Evolutionary conservation across 805 yeast genomes (phyloP), one percentile per base, ranked within the genome.

Genomic region (Candida argentea): DNA sequence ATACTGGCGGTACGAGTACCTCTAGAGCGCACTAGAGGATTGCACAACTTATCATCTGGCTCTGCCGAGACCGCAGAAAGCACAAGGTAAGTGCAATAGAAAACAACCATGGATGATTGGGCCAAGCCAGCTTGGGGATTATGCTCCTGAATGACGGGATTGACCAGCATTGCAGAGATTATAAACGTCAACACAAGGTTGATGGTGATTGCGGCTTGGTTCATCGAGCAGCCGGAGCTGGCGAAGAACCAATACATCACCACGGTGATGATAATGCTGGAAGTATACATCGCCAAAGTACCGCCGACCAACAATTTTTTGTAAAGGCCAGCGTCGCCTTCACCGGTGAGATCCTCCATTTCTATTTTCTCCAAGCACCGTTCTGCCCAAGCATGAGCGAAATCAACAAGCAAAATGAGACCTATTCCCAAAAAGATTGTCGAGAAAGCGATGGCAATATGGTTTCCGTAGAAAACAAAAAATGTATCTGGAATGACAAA

Each of bases 311-410:
- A 62, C 6, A 89, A 55, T 24, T 72, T 63, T 43, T 83, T 73
- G 97, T 97, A 91, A 41, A 82, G 65, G 4, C 64, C 58, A 1
- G 73, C 60, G 33, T 63, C 71, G 12, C 61, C 64, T 25, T 63
- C 73, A 26, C 68, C 74, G 4, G 66, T 57, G 22, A 61, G 39
- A 34, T 65, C 74, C 33, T 81, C 89, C 43, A 77, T 75, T 48
- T 91, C 97, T 23, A 91, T 84, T 43, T 85, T 82, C 39, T 79
- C 86, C 30, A 91, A 67, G 52, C 98, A 91, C 5, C 81, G 82
- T 44, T 91, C 99, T 0, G 97, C 96, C 95, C 96, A 91, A 41
- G 89, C 89, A 54, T 91, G 97, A 4, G 98, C 97, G 65, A 85
- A 91, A 53, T 91, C 98, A 18, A 91, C 96, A 27, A 91, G 61